A percentile compares a stretch with the other conserved stretches of the same genome.
phyloP scores from a whole-genome alignment of 176 grass and related monocot genomes.

The Oryza longistaminata region DNA sequence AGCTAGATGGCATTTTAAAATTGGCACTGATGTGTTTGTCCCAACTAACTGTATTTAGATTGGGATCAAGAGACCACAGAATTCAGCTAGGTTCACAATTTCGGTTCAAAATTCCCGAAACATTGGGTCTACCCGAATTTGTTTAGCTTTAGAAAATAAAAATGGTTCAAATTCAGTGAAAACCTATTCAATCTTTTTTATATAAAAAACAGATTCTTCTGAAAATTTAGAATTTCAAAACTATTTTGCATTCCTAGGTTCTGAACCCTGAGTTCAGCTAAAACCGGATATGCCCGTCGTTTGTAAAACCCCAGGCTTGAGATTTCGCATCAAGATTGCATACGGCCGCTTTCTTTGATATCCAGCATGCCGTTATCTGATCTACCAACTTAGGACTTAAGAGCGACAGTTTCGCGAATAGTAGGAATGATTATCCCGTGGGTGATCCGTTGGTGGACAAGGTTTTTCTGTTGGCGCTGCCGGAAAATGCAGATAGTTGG shows the following conservation, averaged over 20 bases:
- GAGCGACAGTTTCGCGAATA: background rate
- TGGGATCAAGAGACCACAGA: background rate
- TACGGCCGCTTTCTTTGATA: background rate
- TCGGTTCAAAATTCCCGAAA: background rate
- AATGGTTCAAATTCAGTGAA: background rate
- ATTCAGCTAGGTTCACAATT: background rate
- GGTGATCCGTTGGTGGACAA: background rate
- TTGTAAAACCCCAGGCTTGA: background rate
- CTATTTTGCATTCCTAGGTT: background rate
- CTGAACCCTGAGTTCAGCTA: background rate
- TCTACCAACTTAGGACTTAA: background rate
- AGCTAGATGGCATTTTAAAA: background rate
- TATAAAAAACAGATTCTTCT: too few relatives aligned
- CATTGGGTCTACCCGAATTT: background rate
- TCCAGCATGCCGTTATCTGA: background rate
- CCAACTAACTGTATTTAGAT: constrained; percentile 23
- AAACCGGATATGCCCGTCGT: background rate
- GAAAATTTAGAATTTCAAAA: background rate
- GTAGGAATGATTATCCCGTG: constrained; percentile 9
- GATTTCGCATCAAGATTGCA: background rate
- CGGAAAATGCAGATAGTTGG: background rate
- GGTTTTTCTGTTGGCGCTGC: constrained; percentile 23
- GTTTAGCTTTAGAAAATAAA: background rate
- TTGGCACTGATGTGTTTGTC: constrained; percentile 16
- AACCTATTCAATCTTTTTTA: background rate